A percentile compares a stretch with the other conserved stretches of the same genome.
Conservation (phyloP, 495 filamentous ascomycete species). For the Penicillium atrosanguineum region DNA sequence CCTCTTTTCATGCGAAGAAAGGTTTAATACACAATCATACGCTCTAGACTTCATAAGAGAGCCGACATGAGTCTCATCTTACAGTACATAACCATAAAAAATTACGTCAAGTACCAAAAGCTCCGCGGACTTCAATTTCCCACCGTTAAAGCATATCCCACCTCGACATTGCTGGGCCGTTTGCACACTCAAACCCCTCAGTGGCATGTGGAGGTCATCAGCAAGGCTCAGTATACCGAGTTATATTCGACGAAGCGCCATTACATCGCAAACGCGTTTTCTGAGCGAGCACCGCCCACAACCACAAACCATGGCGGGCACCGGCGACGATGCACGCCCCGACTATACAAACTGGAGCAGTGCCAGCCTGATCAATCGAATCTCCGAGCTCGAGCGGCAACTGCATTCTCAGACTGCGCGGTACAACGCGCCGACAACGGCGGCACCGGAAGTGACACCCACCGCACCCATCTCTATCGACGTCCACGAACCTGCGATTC, state of each 20-base stretch:
- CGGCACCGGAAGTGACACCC: conserved; percentile 1
- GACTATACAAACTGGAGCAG: conserved; percentile 64
- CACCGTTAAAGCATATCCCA: background rate
- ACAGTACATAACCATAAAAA: conserved; percentile 6
- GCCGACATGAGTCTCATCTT: background rate
- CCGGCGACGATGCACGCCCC: conserved; percentile 13
- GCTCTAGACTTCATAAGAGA: background rate
- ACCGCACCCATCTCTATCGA: conserved; percentile 19
- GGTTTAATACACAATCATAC: background rate
- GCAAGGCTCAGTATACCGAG: conserved; percentile 8
- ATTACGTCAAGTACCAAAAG: conserved; percentile 13
- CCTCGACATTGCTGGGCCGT: background rate
- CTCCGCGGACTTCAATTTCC: conserved; percentile 11
- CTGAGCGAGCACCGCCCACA: conserved; percentile 10
- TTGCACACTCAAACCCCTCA: background rate
- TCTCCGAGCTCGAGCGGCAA: conserved; percentile 62
- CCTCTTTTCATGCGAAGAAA: background rate
- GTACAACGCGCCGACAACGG: conserved; percentile 27
- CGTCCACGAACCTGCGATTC: conserved; percentile 22
- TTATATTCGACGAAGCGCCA: background rate
- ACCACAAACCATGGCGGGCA: conserved; percentile 16
- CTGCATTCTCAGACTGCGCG: conserved; percentile 47
- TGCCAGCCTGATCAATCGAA: conserved; percentile 60
- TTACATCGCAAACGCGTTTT: conserved; percentile 10
- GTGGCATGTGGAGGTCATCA: conserved; percentile 27